These are phyloP conservation scores for Phytophthora cactorum DNA, from an alignment of 352 stramenopile species.

Conservation along the genomic window DNA sequence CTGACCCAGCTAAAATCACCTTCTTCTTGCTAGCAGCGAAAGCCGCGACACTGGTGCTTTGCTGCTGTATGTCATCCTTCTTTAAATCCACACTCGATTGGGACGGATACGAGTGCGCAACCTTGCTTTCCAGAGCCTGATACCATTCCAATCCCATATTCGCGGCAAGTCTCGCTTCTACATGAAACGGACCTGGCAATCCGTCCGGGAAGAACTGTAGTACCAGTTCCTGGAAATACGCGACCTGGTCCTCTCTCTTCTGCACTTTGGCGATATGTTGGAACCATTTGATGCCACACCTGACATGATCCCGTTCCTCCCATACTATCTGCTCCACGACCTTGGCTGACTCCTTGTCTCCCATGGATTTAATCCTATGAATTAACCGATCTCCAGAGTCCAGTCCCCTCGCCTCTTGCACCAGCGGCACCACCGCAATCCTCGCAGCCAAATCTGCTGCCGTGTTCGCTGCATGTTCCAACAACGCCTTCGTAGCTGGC, in stretches of 20 bases:
- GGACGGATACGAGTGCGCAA: constrained; percentile 16
- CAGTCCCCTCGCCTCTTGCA: constrained; percentile 80
- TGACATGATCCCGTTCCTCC: constrained; percentile 81
- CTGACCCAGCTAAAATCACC: constrained; percentile 68
- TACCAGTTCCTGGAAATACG: constrained; percentile 85
- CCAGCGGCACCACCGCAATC: constrained; percentile 80
- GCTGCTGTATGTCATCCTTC: constrained; percentile 1
- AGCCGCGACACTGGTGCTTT: constrained; percentile 44
- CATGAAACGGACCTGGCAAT: constrained; percentile 79
- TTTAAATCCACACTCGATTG: not conserved
- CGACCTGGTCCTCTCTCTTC: constrained; percentile 51
- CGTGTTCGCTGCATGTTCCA: constrained; percentile 82
- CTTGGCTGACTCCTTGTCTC: constrained; percentile 64
- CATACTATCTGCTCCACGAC: constrained; percentile 83
- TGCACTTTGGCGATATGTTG: constrained; percentile 48
- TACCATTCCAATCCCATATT: constrained; percentile 83
- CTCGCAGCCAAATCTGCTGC: constrained; percentile 65
- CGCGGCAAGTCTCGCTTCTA: constrained; percentile 66
- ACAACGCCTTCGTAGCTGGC: constrained; percentile 66
- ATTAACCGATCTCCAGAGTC: constrained; percentile 81
- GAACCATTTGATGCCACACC: constrained; percentile 86
- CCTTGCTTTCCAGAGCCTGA: constrained; percentile 67
- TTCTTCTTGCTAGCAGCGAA: constrained; percentile 72
- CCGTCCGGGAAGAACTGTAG: constrained; percentile 80
- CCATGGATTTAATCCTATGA: constrained; percentile 74